These are phyloP conservation scores for Byssochlamys sp. DNA, from an alignment of 2,329 filamentous ascomycete species.

Conservation along the genomic window DNA sequence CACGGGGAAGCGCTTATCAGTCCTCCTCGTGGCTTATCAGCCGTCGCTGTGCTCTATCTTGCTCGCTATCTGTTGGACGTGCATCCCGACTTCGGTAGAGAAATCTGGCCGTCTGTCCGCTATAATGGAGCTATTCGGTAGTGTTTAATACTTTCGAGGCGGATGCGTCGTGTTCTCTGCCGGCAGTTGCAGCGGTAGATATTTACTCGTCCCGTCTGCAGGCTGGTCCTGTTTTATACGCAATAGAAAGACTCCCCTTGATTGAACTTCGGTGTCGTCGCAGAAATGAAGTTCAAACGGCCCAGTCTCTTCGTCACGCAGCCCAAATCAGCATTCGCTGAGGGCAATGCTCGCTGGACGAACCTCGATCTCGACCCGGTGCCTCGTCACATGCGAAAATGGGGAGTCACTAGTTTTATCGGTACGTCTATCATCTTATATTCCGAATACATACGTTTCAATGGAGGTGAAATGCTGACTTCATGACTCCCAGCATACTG, in stretches of 20 bases:
- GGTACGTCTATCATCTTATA: conserved; percentile 8
- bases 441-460: background rate
- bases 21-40: background rate
- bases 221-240: background rate
- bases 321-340: conserved; percentile 37
- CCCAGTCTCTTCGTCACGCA: conserved; percentile 38
- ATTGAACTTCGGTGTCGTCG: background rate
- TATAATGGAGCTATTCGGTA: background rate
- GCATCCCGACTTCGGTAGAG: background rate
- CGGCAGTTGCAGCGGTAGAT: background rate
- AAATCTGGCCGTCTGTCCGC: background rate
- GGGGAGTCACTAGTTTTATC: conserved; percentile 38
- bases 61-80: background rate
- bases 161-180: background rate
- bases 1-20: background rate
- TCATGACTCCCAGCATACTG: conserved; percentile 35
- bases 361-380: conserved; percentile 44
- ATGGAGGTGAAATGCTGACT: background rate
- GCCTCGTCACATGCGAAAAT: conserved; percentile 34
- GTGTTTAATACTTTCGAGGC: background rate
- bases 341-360: conserved; percentile 36
- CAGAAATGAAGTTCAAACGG: conserved; percentile 20
- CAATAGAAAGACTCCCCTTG: background rate
- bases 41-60: background rate
- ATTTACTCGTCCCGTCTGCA: background rate